Evolutionary conservation across 371 early-diverging fungal species (phyloP), one percentile per base, ranked within the genome.

Genomic region (Mucor circinelloides): DNA sequence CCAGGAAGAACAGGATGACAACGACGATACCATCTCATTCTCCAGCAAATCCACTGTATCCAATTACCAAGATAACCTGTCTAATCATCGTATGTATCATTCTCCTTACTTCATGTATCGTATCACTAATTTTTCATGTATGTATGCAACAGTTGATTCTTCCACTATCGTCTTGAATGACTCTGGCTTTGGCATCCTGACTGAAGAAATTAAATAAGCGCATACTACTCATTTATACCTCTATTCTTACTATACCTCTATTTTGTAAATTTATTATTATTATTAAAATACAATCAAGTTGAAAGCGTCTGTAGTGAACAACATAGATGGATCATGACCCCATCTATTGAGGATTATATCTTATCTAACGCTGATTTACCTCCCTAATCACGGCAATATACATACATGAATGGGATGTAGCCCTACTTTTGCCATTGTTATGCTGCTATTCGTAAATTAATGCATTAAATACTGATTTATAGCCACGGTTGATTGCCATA

Each of bases 181-280:
- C 28, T 66, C 66, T 52, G 66, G 66, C 19, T 66, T 66, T 40
- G 60, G 60, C 6, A 32, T 59, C 9, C 28, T 66, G 5, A 21
- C 58, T 19, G 66, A 66, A 40, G 60, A 59, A 59, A 58, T 12
- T 12, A 58, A 65, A 31, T 65, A 64, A 46, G 6, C 28, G 28
- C 25, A n/a, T 19, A 27, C 17, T 32, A 23, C 23, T 10, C 30
- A 27, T 19, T 6, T 28, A 32, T 32, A 57, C n/a, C 30, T 23
- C 36, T 58, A 21, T 36, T 34, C 21, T 38, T 17, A 28, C 31
- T 21, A 57, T 34, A 19, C 13, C 34, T 32, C n/a, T 34, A 36
- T 57, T 19, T 57, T 36, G 50, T 50, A 50, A 8, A 50, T 8
- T 23, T 44, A 44, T 7, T 19, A 44, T 44, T 19, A 10, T 36